phyloP scores from a whole-genome alignment of 2,329 filamentous ascomycete species.

The Monosporascus sp. region DNA sequence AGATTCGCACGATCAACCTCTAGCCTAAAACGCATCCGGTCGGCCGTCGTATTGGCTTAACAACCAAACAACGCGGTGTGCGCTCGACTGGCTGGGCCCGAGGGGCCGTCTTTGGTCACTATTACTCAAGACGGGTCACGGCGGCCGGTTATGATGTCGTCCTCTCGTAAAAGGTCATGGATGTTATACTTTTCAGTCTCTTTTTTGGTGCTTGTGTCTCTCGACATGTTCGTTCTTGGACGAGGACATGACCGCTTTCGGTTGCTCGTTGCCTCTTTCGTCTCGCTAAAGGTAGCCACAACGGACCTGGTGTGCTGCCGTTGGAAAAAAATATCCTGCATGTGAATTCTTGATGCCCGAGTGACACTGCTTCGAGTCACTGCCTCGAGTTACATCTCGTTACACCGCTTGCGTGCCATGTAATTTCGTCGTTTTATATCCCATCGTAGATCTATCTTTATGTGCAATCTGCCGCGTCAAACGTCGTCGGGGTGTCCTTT shows the following conservation, averaged over 20 bases:
- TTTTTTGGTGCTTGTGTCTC: constrained; percentile 10
- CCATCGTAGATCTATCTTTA: background rate
- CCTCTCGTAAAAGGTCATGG: constrained; percentile 9
- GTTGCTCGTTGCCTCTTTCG: constrained; percentile 12
- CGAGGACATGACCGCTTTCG: constrained; percentile 10
- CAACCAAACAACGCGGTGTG: background rate
- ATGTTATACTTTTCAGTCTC: constrained; percentile 9
- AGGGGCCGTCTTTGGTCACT: background rate
- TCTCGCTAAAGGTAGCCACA: constrained; percentile 10
- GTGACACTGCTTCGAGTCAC: background rate
- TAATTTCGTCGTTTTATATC: background rate
- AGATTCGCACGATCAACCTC: background rate
- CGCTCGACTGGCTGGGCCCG: too few relatives aligned
- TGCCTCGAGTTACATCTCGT: background rate
- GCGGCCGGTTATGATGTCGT: constrained; percentile 10
- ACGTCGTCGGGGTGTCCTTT: background rate
- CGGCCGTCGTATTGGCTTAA: background rate
- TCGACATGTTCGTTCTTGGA: constrained; percentile 11
- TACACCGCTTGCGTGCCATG: background rate
- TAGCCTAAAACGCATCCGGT: background rate
- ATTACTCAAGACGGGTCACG: constrained; percentile 9
- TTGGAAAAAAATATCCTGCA: background rate
- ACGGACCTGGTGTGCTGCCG: constrained; percentile 2
- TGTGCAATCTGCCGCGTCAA: background rate
- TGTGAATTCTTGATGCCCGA: background rate